A percentile compares a stretch with the other conserved stretches of the same genome.
Evolutionary conservation across 2,329 filamentous ascomycete species (phyloP).

Genomic region (Cladosporium sp.): DNA sequence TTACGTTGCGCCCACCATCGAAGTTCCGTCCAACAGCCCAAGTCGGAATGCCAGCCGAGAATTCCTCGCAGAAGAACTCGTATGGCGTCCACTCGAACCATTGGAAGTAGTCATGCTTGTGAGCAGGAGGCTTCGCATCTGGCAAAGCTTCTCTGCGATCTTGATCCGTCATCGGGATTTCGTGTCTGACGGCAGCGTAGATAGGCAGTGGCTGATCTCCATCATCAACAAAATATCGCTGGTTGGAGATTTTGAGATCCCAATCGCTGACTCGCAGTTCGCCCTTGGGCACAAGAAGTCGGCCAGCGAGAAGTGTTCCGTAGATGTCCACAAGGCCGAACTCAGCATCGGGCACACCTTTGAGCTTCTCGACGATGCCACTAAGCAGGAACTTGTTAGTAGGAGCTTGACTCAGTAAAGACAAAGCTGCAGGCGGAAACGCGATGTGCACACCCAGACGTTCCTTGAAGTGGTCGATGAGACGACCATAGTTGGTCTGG

Average conservation of each 20-base stretch:
- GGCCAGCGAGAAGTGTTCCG: constrained; percentile 76
- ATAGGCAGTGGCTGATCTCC: constrained; percentile 87
- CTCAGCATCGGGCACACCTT: constrained; percentile 71
- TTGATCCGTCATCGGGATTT: constrained; percentile 65
- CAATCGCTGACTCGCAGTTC: constrained; percentile 70
- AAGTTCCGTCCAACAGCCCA: constrained; percentile 89
- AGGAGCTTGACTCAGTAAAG: constrained; percentile 76
- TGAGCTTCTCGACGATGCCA: constrained; percentile 86
- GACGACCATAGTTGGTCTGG: constrained; percentile 59
- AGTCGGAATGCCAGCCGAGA: constrained; percentile 85
- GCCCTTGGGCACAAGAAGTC: constrained; percentile 80
- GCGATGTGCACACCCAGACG: constrained; percentile 85
- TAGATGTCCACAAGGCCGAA: constrained; percentile 94
- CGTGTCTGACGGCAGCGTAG: constrained; percentile 91
- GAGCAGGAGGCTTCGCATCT: constrained; percentile 45
- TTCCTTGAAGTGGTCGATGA: constrained; percentile 82
- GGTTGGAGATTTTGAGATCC: constrained; percentile 89
- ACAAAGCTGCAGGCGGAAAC: constrained; percentile 79
- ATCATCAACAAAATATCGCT: constrained; percentile 68
- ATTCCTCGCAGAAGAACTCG: constrained; percentile 92
- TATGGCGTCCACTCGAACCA: constrained; percentile 97
- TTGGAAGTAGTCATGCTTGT: constrained; percentile 77
- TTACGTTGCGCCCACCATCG: constrained; percentile 62
- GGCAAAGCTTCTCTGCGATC: constrained; percentile 22
- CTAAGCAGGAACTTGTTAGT: constrained; percentile 89